Evolutionary conservation across 1,284 basidiomycete genomes (phyloP), one percentile per base, ranked within the genome.

Genomic region (Sutorius eximius): DNA sequence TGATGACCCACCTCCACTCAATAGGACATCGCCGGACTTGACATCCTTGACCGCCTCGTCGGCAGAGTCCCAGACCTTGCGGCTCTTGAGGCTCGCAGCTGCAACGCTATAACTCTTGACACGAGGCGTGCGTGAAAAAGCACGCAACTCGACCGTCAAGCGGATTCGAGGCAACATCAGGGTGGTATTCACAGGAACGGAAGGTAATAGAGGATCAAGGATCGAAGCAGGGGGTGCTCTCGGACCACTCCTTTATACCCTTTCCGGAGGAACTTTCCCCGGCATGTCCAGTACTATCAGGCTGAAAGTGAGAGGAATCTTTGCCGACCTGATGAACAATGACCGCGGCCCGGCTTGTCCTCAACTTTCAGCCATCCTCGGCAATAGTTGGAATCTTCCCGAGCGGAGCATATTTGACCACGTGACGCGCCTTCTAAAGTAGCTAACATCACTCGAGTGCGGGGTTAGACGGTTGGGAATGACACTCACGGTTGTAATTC

Each of bases 31-130:
- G 18, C 91, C 91, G 4, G 84, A 83, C 77, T 89, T 86, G 68
- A 94, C 77, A 66, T 91, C 91, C 68, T 82, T 80, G 56, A 95
- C 80, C 1, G 91, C 92, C 56, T 91, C 88, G 45, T 92, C 88
- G 0, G 79, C 86, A 6, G 82, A 86, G n/a, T 76, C 73, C 85
- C 86, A 94, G 27, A 94, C 76, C 72, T 94, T 95, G 24, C 78
- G 75, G 59, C 77, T 81, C 52, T 70, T 75, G n/a, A 15, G 37
- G 15, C 41, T 46, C 38, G 61, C 12, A 18, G 55, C 24, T 1
- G 34, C 29, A 10, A 52, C 38, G 11, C 52, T 55, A 45, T 64
- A 52, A 15, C 18, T 29, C 27, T 36, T 61, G 36, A 5, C 16
- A 43, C 29, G 46, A 45, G 51, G 37, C 30, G 34, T 46, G 41